Evolutionary conservation across 768 basidiomycete genomes (phyloP).

Genomic region (Udeniomyces megalosporus): DNA sequence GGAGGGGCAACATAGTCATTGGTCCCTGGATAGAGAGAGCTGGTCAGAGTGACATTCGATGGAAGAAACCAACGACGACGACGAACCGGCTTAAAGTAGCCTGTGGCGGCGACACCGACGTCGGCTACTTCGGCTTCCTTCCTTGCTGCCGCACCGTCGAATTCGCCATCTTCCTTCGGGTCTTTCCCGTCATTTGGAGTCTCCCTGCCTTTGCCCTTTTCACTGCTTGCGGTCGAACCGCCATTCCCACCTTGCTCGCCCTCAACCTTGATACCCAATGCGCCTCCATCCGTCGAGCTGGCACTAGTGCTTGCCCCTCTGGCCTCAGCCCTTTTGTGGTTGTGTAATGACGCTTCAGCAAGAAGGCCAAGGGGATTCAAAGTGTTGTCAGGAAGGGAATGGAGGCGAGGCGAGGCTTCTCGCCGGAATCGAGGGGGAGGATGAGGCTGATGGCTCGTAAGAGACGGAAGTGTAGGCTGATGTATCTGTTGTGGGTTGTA

Average conservation of each 20-base stretch:
- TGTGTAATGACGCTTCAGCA: conserved; percentile 58
- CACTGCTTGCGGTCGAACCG: not conserved
- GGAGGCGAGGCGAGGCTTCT: conserved; percentile 63
- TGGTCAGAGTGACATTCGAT: not conserved
- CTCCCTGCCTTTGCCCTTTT: not conserved
- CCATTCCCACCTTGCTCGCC: not conserved
- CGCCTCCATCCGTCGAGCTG: not conserved
- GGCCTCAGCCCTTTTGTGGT: conserved; percentile 16
- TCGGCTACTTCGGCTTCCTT: conserved; percentile 13
- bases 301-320: conserved; percentile 4
- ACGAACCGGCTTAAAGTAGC: conserved; percentile 83
- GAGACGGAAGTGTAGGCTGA: not conserved
- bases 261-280: too few relatives aligned
- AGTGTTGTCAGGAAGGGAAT: conserved; percentile 78
- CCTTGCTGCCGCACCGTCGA: not conserved
- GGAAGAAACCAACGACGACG: not conserved
- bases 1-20: conserved; percentile 20
- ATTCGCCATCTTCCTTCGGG: too few relatives aligned
- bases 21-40: not conserved
- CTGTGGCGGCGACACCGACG: conserved; percentile 64
- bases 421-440: conserved; percentile 20
- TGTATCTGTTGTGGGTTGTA: not conserved
- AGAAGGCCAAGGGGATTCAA: conserved; percentile 83
- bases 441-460: not conserved
- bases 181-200: not conserved